A percentile compares a stretch with the other conserved stretches of the same genome.
These are phyloP conservation scores for Podospora pseudoanserina DNA, from an alignment of 495 filamentous ascomycete species.

Conservation along the genomic window DNA sequence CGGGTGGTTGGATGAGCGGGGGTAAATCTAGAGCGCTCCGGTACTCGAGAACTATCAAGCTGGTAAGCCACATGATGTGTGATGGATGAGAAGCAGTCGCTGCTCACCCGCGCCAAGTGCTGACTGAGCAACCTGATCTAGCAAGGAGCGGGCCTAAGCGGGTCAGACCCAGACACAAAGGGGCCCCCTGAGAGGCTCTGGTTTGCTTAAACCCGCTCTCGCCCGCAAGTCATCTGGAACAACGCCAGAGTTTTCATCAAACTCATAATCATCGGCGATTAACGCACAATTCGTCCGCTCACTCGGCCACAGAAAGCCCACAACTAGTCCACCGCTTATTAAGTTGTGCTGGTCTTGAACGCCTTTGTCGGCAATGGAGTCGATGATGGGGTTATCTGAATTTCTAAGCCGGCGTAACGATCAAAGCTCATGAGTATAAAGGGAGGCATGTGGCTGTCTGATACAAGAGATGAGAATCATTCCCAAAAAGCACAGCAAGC, in stretches of 20 bases:
- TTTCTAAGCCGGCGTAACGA: neutral
- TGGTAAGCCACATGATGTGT: neutral
- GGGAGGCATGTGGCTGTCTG: neutral
- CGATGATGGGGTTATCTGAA: neutral
- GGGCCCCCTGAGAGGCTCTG: neutral
- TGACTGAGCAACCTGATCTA: neutral
- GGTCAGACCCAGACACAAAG: neutral
- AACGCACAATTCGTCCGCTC: conserved; percentile 1
- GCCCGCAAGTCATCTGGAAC: neutral
- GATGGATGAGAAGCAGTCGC: neutral
- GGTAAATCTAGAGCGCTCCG: neutral
- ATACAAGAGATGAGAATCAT: neutral
- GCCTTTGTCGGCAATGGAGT: neutral
- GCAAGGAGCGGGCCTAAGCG: neutral
- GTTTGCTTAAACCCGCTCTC: neutral
- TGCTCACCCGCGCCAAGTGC: neutral
- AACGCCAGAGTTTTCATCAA: neutral
- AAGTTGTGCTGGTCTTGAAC: neutral
- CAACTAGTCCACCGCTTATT: neutral
- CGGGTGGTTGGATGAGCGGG: neutral
- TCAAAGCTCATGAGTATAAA: neutral
- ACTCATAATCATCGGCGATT: neutral
- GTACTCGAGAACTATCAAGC: neutral
- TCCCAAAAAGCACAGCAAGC: neutral
- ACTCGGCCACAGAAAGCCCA: neutral